Percentiles rank a stretch among this genome's conserved stretches.
Conservation (phyloP, 176 grass and related monocot species). For the Oryza longistaminata region DNA sequence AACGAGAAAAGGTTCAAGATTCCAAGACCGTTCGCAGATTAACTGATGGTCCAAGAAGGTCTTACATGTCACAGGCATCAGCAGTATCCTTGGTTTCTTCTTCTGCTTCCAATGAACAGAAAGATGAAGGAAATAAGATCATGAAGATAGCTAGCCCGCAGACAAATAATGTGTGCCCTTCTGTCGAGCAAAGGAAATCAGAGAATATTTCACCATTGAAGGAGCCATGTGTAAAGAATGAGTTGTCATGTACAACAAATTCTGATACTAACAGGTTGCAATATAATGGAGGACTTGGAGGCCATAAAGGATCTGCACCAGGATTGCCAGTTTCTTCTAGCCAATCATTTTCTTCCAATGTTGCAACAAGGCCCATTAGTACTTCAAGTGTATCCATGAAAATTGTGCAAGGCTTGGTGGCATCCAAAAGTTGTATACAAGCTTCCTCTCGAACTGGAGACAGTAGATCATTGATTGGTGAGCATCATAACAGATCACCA, state of each 20-base stretch:
- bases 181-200: slow-evolving; percentile 34
- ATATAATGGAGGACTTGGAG: slow-evolving; percentile 40
- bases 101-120: slow-evolving; percentile 19
- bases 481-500: slow-evolving; percentile 32
- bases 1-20: slow-evolving; percentile 68
- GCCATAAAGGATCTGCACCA: slow-evolving; percentile 17
- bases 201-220: slow-evolving; percentile 37
- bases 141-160: not conserved
- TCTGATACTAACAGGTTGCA: not conserved
- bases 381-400: slow-evolving; percentile 34
- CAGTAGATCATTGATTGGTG: slow-evolving; percentile 32
- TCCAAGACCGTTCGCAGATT: slow-evolving; percentile 44
- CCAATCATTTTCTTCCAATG: slow-evolving; percentile 31
- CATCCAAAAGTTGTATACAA: slow-evolving; percentile 32
- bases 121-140: slow-evolving; percentile 44
- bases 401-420: slow-evolving; percentile 23
- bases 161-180: slow-evolving; percentile 12
- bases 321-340: slow-evolving; percentile 37
- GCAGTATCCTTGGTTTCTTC: slow-evolving; percentile 46
- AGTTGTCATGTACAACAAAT: slow-evolving; percentile 20
- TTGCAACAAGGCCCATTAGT: slow-evolving; percentile 11
- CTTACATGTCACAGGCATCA: slow-evolving; percentile 51
- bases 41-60: slow-evolving; percentile 46
- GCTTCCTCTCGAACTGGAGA: slow-evolving; percentile 32
- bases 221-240: slow-evolving; percentile 11